phyloP scores from a whole-genome alignment of 2,329 filamentous ascomycete species.

The Aspergillus pseudoglaucus region DNA sequence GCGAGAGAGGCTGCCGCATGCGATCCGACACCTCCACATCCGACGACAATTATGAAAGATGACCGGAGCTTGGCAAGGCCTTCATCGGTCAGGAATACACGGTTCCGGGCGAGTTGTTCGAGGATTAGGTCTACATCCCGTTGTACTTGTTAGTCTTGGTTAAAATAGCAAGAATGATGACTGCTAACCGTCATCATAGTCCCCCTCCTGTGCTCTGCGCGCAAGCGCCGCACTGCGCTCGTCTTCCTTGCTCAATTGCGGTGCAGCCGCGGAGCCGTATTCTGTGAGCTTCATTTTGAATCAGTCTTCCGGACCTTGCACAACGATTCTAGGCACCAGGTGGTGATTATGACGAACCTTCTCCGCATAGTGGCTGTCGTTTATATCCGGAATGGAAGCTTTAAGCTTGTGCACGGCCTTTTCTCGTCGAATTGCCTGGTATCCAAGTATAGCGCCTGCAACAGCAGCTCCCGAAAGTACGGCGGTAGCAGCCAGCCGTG shows the following conservation, averaged over 20 bases:
- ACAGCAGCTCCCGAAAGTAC: constrained; percentile 40
- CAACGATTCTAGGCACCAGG: background rate
- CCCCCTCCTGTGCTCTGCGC: constrained; percentile 53
- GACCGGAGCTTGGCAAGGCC: constrained; percentile 73
- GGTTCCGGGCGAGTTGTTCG: constrained; percentile 88
- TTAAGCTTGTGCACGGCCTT: constrained; percentile 54
- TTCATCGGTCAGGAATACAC: constrained; percentile 78
- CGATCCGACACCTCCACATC: constrained; percentile 89
- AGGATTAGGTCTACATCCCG: constrained; percentile 67
- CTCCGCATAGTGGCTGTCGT: constrained; percentile 45
- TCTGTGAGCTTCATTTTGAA: constrained; percentile 43
- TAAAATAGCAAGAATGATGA: background rate
- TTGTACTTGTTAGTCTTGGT: constrained; percentile 4
- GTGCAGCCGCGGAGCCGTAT: constrained; percentile 34
- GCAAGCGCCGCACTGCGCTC: constrained; percentile 53
- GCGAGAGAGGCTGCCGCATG: constrained; percentile 82
- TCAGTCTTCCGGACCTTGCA: constrained; percentile 25
- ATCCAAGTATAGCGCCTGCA: constrained; percentile 49
- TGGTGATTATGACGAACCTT: constrained; percentile 31
- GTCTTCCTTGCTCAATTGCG: constrained; percentile 45
- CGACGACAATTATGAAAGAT: constrained; percentile 82
- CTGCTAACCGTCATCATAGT: constrained; percentile 55
- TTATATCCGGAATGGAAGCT: constrained; percentile 53
- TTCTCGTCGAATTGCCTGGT: constrained; percentile 50
- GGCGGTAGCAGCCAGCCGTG: constrained; percentile 38